Conservation (phyloP, 2,329 filamentous ascomycete genomes). For the Colletotrichum cuscutae region DNA sequence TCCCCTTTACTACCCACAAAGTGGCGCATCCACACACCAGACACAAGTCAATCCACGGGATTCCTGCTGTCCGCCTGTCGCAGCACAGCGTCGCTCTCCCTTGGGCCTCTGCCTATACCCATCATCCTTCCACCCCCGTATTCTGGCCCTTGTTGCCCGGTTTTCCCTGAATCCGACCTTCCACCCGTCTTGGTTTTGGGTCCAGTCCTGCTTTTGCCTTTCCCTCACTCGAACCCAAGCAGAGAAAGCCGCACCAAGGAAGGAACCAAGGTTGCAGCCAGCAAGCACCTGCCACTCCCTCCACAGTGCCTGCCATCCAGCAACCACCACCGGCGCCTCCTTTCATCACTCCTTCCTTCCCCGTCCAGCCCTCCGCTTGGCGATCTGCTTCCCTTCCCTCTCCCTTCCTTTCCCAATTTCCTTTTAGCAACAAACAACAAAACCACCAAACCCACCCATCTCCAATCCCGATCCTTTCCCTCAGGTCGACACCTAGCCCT, state of each 20-base stretch:
- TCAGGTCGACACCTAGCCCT: not conserved
- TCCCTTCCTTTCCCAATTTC: constrained; percentile 24
- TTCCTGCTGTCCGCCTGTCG: constrained; percentile 1
- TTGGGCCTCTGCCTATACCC: not conserved
- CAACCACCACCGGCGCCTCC: constrained; percentile 16
- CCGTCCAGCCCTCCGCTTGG: constrained; percentile 30
- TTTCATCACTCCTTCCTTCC: constrained; percentile 30
- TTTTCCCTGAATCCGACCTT: constrained; percentile 31
- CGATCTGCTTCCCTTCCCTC: constrained; percentile 27
- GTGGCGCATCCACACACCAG: constrained; percentile 5
- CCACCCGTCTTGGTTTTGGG: not conserved
- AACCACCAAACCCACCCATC: constrained; percentile 19
- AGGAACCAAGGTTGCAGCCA: not conserved
- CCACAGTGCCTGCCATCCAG: not conserved
- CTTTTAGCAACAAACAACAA: constrained; percentile 22
- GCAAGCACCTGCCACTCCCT: not conserved
- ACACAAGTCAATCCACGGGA: constrained; percentile 1
- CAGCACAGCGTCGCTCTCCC: not conserved
- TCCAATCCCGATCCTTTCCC: not conserved
- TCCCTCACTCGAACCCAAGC: not conserved
- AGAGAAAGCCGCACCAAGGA: too few species aligned
- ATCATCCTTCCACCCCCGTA: constrained; percentile 14
- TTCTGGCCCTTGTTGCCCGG: constrained; percentile 19
- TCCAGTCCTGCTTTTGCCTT: too few species aligned
- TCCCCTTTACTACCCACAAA: constrained; percentile 11